Percentiles rank a stretch among this genome's conserved stretches.
Conservation (phyloP, 768 basidiomycete genomes). For the Leccinum disarticulatum region DNA sequence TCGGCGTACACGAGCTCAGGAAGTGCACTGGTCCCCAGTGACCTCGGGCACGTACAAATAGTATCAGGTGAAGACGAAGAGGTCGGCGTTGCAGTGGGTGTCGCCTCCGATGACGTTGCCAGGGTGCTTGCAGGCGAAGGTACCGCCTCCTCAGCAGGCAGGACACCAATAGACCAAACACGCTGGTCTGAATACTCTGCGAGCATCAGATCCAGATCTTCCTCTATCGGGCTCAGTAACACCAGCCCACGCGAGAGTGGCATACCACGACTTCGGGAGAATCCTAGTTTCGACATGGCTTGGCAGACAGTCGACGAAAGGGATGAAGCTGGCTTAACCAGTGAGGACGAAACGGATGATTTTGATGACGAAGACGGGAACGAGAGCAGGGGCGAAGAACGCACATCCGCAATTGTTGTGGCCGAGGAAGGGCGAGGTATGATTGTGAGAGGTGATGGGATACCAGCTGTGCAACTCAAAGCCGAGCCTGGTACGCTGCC, state of each 20-base stretch:
- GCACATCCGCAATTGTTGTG: conserved; percentile 73
- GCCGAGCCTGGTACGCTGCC: conserved; percentile 65
- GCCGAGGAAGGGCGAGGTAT: conserved; percentile 85
- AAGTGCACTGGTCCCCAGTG: conserved; percentile 57
- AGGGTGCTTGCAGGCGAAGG: conserved; percentile 59
- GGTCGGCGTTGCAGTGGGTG: conserved; percentile 50
- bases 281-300: conserved; percentile 72
- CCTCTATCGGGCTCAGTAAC: conserved; percentile 55
- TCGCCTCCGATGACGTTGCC: conserved; percentile 65
- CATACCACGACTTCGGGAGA: conserved; percentile 51
- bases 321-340: conserved; percentile 61
- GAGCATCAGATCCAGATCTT: conserved; percentile 66
- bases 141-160: conserved; percentile 42
- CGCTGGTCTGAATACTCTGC: conserved; percentile 78
- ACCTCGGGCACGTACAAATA: conserved; percentile 66
- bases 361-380: conserved; percentile 50
- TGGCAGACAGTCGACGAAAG: conserved; percentile 76
- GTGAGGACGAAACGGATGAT: conserved; percentile 52
- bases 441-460: conserved; percentile 70
- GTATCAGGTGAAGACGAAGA: conserved; percentile 61
- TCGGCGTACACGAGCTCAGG: conserved; percentile 77
- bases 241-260: conserved; percentile 40
- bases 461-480: conserved; percentile 59
- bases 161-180: conserved; percentile 58
- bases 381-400: conserved; percentile 60